Percentiles rank a stretch among this genome's conserved stretches.
These are phyloP conservation scores for Dothidotthia symphoricarpi DNA, from an alignment of 2,329 filamentous ascomycete genomes.

Conservation along the genomic window DNA sequence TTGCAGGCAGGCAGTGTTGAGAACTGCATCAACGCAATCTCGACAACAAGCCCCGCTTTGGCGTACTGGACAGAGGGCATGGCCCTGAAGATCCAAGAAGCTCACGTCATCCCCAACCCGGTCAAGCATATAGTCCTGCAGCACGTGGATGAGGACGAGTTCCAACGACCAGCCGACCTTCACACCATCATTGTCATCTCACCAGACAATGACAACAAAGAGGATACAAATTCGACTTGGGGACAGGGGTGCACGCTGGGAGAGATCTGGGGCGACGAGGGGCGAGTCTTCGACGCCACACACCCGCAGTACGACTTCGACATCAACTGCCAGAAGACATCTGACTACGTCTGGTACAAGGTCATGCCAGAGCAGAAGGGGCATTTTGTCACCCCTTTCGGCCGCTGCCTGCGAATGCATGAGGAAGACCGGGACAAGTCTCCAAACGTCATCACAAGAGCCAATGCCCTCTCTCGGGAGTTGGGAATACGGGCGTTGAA, in stretches of 20 bases:
- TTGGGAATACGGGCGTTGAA: too few relatives aligned
- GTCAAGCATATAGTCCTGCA: not conserved
- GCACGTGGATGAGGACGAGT: not conserved
- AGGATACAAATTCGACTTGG: not conserved
- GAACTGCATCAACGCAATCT: not conserved
- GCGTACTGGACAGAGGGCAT: conserved; percentile 1
- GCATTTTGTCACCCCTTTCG: not conserved
- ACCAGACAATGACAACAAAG: not conserved
- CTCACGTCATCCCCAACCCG: not conserved
- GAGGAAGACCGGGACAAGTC: not conserved
- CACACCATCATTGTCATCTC: not conserved
- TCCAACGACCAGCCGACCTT: not conserved
- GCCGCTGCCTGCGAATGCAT: not conserved
- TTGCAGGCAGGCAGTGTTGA: not conserved
- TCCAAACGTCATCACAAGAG: too few relatives aligned
- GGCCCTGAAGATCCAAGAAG: not conserved
- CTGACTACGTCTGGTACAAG: not conserved
- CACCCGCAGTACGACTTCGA: not conserved
- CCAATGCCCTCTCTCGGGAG: too few relatives aligned
- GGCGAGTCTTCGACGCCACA: not conserved
- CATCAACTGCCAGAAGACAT: not conserved
- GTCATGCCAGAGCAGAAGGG: not conserved
- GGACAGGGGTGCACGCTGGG: not conserved
- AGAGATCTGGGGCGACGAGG: not conserved
- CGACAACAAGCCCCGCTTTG: not conserved